These are phyloP conservation scores for Aspergillus neotritici DNA, from an alignment of 2,329 filamentous ascomycete genomes.

Conservation along the genomic window DNA sequence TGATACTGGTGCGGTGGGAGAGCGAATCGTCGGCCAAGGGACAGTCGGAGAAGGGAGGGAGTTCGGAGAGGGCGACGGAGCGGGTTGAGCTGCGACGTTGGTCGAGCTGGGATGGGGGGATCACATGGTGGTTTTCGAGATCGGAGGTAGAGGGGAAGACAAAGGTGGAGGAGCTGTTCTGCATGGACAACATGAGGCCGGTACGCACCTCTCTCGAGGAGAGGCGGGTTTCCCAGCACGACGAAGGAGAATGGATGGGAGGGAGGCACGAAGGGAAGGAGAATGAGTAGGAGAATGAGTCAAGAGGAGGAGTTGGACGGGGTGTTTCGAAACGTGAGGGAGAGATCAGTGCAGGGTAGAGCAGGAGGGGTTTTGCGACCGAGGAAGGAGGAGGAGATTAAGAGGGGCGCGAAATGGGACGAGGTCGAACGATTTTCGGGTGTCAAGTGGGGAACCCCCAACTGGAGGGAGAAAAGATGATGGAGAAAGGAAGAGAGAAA, in stretches of 20 bases:
- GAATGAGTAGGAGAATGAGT: too few relatives aligned
- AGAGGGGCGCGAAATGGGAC: neutral
- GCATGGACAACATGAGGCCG: slow-evolving; percentile 38
- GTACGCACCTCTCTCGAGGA: slow-evolving; percentile 4
- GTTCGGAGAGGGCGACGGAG: slow-evolving; percentile 19
- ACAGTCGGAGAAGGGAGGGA: slow-evolving; percentile 20
- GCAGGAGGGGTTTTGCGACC: too few relatives aligned
- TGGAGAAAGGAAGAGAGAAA: neutral
- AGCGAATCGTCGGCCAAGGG: slow-evolving; percentile 25
- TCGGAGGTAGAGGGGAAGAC: slow-evolving; percentile 18
- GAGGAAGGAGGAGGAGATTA: too few relatives aligned
- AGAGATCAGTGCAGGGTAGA: too few relatives aligned
- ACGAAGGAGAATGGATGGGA: neutral
- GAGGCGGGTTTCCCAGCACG: neutral
- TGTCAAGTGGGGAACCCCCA: neutral
- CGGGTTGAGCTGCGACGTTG: slow-evolving; percentile 18
- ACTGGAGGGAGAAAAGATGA: neutral
- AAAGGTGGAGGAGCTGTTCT: slow-evolving; percentile 27
- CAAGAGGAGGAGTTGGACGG: too few relatives aligned
- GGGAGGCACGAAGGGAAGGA: too few relatives aligned
- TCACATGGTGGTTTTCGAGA: slow-evolving; percentile 15
- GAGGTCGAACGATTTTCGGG: neutral
- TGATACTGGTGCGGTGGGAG: slow-evolving; percentile 27
- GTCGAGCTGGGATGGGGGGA: slow-evolving; percentile 8
- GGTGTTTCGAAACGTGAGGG: too few relatives aligned